Conservation (phyloP, 495 filamentous ascomycete genomes). For the Neurospora hispaniola region DNA sequence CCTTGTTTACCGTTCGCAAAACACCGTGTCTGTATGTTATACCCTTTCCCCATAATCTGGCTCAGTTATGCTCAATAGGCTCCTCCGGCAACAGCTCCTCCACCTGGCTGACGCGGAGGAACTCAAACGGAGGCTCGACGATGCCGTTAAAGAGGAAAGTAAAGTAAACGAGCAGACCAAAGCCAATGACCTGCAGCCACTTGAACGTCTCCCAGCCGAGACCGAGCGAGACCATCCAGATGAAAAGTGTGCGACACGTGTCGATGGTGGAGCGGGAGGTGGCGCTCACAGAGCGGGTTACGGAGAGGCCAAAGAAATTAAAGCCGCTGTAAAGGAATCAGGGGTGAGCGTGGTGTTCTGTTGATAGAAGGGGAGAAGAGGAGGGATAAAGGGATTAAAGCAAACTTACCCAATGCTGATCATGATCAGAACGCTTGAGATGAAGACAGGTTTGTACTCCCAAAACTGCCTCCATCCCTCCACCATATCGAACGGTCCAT, state of each 20-base stretch:
- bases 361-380: too few relatives aligned
- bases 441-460: slow-evolving; percentile 52
- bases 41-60: slow-evolving; percentile 2
- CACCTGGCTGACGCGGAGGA: slow-evolving; percentile 43
- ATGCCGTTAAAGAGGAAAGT: slow-evolving; percentile 96
- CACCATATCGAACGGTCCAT: slow-evolving; percentile 80
- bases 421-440: slow-evolving; percentile 84
- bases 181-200: slow-evolving; percentile 88
- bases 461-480: slow-evolving; percentile 75
- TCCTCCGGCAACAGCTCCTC: slow-evolving; percentile 73
- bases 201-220: slow-evolving; percentile 98
- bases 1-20: neutral
- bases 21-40: neutral
- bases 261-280: slow-evolving; percentile 93
- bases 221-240: slow-evolving; percentile 90
- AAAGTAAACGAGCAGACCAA: slow-evolving; percentile 84
- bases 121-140: slow-evolving; percentile 61
- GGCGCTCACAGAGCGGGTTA: slow-evolving; percentile 78
- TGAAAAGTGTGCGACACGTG: slow-evolving; percentile 94
- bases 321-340: slow-evolving; percentile 53
- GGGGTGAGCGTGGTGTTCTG: neutral
- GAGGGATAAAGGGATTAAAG: too few relatives aligned
- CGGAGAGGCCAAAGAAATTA: slow-evolving; percentile 95
- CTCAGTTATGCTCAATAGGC: slow-evolving; percentile 62
- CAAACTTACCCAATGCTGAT: slow-evolving; percentile 78